Evolutionary conservation across 1,284 basidiomycete genomes (phyloP).

Genomic region (Puccinia sorghi): DNA sequence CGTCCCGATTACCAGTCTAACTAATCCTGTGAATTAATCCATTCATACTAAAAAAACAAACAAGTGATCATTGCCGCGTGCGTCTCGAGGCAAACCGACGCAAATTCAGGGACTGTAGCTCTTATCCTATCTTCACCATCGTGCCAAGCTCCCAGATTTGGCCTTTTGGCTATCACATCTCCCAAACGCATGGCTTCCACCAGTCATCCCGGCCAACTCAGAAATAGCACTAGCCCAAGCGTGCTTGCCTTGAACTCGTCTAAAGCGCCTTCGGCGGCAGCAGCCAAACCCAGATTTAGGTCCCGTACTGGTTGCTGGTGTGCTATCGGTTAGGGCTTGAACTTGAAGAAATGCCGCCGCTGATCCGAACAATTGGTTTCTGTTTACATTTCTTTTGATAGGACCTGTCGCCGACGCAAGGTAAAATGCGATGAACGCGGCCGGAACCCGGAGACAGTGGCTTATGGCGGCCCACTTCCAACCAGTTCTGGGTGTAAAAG

Average conservation of each 20-base stretch:
- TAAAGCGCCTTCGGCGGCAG: slow-evolving; percentile 21
- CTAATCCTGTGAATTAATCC: slow-evolving; percentile 26
- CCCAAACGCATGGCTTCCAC: slow-evolving; percentile 42
- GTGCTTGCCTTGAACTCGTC: slow-evolving; percentile 23
- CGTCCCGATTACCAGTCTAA: slow-evolving; percentile 3
- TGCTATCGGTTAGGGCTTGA: background rate
- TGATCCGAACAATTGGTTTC: background rate
- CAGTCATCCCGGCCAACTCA: slow-evolving; percentile 41
- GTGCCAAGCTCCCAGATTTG: slow-evolving; percentile 20
- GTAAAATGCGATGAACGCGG: slow-evolving; percentile 50
- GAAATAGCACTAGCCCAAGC: slow-evolving; percentile 38
- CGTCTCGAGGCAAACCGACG: slow-evolving; percentile 17
- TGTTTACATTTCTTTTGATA: background rate
- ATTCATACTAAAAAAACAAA: background rate
- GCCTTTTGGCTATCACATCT: background rate
- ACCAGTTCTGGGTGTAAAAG: slow-evolving; percentile 37
- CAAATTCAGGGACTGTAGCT: slow-evolving; percentile 14
- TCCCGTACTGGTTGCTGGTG: slow-evolving; percentile 49
- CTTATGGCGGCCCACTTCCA: slow-evolving; percentile 38
- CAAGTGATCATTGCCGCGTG: slow-evolving; percentile 30
- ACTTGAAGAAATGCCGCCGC: background rate
- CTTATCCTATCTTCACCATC: slow-evolving; percentile 9
- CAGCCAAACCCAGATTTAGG: slow-evolving; percentile 46
- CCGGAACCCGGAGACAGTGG: slow-evolving; percentile 47
- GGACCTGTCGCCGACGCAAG: slow-evolving; percentile 45